These are phyloP conservation scores for Sungouiella thailandica DNA, from an alignment of 805 yeast genomes.

Conservation along the genomic window DNA sequence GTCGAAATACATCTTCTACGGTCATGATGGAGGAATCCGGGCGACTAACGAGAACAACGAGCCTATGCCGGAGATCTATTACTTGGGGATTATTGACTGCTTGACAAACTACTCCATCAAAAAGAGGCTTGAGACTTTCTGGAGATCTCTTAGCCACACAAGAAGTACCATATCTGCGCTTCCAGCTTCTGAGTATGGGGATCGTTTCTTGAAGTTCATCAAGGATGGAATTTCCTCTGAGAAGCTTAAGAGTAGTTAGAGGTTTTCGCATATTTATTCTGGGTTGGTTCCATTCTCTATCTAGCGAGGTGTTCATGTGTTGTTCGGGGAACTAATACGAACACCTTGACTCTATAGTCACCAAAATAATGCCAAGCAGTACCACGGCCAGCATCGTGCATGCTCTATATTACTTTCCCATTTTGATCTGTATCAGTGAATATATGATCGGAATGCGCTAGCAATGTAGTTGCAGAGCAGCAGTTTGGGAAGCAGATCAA, in stretches of 20 bases:
- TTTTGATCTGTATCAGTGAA: too few relatives aligned
- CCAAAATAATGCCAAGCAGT: too few relatives aligned
- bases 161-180: slow-evolving; percentile 76
- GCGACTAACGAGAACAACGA: slow-evolving; percentile 62
- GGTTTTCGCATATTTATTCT: background rate
- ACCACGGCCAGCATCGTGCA: too few relatives aligned
- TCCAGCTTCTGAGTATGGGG: slow-evolving; percentile 88
- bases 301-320: too few relatives aligned
- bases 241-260: slow-evolving; percentile 7
- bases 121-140: slow-evolving; percentile 80
- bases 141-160: slow-evolving; percentile 69
- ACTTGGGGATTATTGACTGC: slow-evolving; percentile 92
- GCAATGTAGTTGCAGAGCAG: too few relatives aligned
- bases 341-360: too few relatives aligned
- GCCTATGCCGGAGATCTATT: slow-evolving; percentile 68
- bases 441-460: too few relatives aligned
- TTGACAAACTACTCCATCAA: slow-evolving; percentile 71
- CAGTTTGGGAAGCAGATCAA: too few relatives aligned
- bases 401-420: too few relatives aligned
- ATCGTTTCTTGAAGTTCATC: slow-evolving; percentile 74
- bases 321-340: too few relatives aligned
- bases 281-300: too few relatives aligned
- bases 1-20: slow-evolving; percentile 57
- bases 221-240: slow-evolving; percentile 21
- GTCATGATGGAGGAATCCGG: slow-evolving; percentile 79